phyloP scores from a whole-genome alignment of 192 early-diverging fungal species.

The Coemansia sp. region DNA sequence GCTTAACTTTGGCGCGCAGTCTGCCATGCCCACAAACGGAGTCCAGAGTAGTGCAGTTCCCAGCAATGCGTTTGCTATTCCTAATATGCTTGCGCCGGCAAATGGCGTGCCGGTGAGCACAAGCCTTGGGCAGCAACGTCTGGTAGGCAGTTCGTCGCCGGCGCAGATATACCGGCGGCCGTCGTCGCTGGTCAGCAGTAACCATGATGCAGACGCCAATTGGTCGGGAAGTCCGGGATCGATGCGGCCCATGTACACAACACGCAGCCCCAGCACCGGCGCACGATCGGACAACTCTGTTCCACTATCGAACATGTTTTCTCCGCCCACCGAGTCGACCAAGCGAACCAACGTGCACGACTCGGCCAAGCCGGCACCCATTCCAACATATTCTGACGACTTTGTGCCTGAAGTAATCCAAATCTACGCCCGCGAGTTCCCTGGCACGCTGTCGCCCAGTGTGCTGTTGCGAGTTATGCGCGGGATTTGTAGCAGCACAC shows the following conservation, averaged over 20 bases:
- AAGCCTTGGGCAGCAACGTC: slow-evolving; percentile 3
- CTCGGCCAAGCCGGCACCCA: not conserved
- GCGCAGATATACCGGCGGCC: slow-evolving; percentile 6
- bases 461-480: slow-evolving; percentile 49
- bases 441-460: slow-evolving; percentile 32
- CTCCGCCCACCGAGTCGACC: not conserved
- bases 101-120: not conserved
- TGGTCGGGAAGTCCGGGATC: slow-evolving; percentile 11
- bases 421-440: slow-evolving; percentile 43
- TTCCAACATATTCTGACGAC: slow-evolving; percentile 15
- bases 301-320: slow-evolving; percentile 2
- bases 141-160: slow-evolving; percentile 5
- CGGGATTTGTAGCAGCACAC: slow-evolving; percentile 41
- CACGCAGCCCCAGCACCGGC: slow-evolving; percentile 15
- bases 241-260: slow-evolving; percentile 4
- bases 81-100: slow-evolving; percentile 16
- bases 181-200: slow-evolving; percentile 20
- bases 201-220: slow-evolving; percentile 2
- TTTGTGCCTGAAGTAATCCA: slow-evolving; percentile 44
- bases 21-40: not conserved
- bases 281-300: slow-evolving; percentile 13
- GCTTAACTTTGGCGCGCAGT: not conserved
- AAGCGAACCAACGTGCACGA: not conserved
- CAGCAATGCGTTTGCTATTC: slow-evolving; percentile 8
- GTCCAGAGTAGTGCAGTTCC: not conserved